A percentile compares a stretch with the other conserved stretches of the same genome.
Conservation (phyloP, 2,329 filamentous ascomycete species). For the Epicoccum sorghinum region DNA sequence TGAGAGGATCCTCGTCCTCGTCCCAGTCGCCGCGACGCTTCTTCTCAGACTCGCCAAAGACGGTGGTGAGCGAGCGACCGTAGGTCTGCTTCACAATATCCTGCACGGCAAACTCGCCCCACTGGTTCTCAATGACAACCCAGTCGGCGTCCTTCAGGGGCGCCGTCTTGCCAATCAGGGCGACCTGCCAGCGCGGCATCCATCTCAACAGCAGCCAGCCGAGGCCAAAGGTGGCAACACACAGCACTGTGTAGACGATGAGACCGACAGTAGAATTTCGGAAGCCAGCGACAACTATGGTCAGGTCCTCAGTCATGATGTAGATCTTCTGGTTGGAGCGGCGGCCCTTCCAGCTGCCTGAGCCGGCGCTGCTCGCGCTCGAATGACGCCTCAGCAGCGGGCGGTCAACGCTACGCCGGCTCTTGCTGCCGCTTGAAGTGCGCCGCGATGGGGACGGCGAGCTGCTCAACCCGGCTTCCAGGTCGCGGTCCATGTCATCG, state of each 20-base stretch:
- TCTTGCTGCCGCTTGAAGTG: slow-evolving; percentile 67
- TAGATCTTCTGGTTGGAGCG: slow-evolving; percentile 88
- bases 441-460: slow-evolving; percentile 55
- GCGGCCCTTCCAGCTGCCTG: slow-evolving; percentile 62
- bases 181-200: slow-evolving; percentile 86
- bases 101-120: slow-evolving; percentile 88
- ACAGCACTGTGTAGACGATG: slow-evolving; percentile 71
- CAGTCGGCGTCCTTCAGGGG: slow-evolving; percentile 79
- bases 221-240: slow-evolving; percentile 73
- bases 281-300: slow-evolving; percentile 91
- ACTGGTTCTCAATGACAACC: slow-evolving; percentile 97
- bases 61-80: slow-evolving; percentile 67
- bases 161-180: slow-evolving; percentile 71
- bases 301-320: slow-evolving; percentile 90
- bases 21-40: slow-evolving; percentile 70
- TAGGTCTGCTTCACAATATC: slow-evolving; percentile 66
- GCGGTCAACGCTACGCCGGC: slow-evolving; percentile 59
- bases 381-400: slow-evolving; percentile 74
- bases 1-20: slow-evolving; percentile 75
- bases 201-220: slow-evolving; percentile 87
- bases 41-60: slow-evolving; percentile 73
- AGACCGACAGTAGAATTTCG: slow-evolving; percentile 75
- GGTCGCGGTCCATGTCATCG: slow-evolving; percentile 49
- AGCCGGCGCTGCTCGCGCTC: slow-evolving; percentile 72
- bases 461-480: slow-evolving; percentile 44